Evolutionary conservation across 768 basidiomycete genomes (phyloP), one percentile per base, ranked within the genome.

Genomic region (Panaeolus cyanescens): DNA sequence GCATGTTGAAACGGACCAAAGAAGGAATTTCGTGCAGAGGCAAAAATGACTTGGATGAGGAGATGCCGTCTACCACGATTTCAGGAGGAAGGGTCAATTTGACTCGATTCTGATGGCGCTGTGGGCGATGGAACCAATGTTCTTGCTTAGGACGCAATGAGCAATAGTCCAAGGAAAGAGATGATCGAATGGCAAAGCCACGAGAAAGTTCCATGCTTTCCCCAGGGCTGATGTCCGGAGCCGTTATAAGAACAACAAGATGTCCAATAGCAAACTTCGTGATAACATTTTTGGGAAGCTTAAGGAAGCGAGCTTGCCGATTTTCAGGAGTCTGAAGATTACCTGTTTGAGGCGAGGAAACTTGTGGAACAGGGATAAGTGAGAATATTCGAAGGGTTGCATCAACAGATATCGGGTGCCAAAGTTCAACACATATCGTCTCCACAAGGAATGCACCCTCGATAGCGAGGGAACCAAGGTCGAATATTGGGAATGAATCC

Each of bases 201-300:
- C 92, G 84, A 3, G 85, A 88, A 12, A 92, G 77, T 45, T 85
- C 85, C 58, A 84, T 72, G 36, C 83, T 81, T 58, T 90, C 90
- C 0, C 80, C 74, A 0, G 92, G 92, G 63, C 93, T 93, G 58
- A 95, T 80, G 70, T 96, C 95, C 33, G 83, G 83, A n/a, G 89
- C 85, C 6, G 92, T 91, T 55, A 94, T 70, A 59, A 92, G 86
- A 9, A 91, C 68, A 28, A 88, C 85, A 50, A 91, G 75, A 33
- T 84, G 83, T 1, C 80, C 83, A 42, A 95, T 64, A 0, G 91
- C 81, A 32, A 89, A 20, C 30, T 87, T 83, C 22, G 81, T 66
- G 5, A 81, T 77, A 31, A 89, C 64, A 1, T 92, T 91, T 10
- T 77, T 70, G 2, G 87, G 85, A 20, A 91, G 72, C 32, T 70